Conservation (phyloP, 768 basidiomycete genomes). For the Amanita rimosa region DNA sequence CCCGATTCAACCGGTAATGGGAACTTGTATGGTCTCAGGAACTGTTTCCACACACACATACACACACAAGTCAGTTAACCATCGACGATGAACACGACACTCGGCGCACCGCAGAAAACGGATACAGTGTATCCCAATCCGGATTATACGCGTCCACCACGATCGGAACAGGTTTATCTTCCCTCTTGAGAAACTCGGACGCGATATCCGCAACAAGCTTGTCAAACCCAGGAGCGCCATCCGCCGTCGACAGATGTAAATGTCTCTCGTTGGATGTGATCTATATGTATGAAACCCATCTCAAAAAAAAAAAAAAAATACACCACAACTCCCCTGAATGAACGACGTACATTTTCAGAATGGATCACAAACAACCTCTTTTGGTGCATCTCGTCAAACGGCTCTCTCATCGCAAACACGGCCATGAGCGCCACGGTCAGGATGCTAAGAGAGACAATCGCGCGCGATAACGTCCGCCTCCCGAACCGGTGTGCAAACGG, state of each 20-base stretch:
- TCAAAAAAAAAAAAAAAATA: too few species aligned
- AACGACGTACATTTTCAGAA: constrained; percentile 58
- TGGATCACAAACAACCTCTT: constrained; percentile 79
- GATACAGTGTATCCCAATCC: constrained; percentile 85
- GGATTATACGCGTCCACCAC: constrained; percentile 66
- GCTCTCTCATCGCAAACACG: constrained; percentile 43
- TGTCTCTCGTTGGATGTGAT: constrained; percentile 61
- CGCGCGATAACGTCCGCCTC: constrained; percentile 18
- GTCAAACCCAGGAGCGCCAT: constrained; percentile 70
- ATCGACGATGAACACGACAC: too few species aligned
- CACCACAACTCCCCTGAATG: too few species aligned
- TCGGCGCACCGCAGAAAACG: constrained; percentile 65
- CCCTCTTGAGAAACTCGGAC: constrained; percentile 39
- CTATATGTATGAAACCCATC: too few species aligned
- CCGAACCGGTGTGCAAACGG: constrained; percentile 74
- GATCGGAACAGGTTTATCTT: constrained; percentile 29
- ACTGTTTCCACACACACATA: too few species aligned
- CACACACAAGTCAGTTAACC: too few species aligned
- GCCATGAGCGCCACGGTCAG: constrained; percentile 41
- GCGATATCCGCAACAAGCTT: constrained; percentile 52
- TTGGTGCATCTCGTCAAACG: constrained; percentile 82
- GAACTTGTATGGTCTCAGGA: constrained; percentile 78
- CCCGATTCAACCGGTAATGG: constrained; percentile 38
- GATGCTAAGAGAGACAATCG: constrained; percentile 34
- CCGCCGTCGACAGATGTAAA: constrained; percentile 74